A percentile compares a stretch with the other conserved stretches of the same genome.
These are phyloP conservation scores for Colletotrichum godetiae DNA, from an alignment of 2,329 filamentous ascomycete genomes.

Conservation along the genomic window DNA sequence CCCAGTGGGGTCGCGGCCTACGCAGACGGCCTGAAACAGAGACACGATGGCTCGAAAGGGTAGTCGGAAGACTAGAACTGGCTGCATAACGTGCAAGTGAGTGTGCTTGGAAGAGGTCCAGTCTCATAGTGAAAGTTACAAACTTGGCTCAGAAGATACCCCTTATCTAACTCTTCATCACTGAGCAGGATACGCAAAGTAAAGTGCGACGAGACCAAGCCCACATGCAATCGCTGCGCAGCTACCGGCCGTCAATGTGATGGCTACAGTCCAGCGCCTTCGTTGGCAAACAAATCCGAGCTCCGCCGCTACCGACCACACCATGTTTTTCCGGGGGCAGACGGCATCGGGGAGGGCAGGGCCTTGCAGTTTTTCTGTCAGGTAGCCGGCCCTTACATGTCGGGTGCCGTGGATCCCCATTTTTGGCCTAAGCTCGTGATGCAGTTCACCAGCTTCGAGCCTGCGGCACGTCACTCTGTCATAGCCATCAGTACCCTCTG, in stretches of 20 bases:
- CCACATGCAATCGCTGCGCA: conserved; percentile 62
- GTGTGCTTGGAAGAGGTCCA: background rate
- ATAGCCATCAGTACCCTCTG: conserved; percentile 37
- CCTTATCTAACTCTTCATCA: background rate
- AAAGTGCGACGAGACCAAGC: conserved; percentile 67
- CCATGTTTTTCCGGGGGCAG: background rate
- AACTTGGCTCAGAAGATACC: background rate
- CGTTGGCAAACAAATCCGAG: background rate
- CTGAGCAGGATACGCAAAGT: conserved; percentile 60
- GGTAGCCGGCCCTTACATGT: conserved; percentile 17
- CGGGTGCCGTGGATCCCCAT: conserved; percentile 24
- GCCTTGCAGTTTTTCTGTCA: conserved; percentile 21
- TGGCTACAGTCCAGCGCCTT: conserved; percentile 52
- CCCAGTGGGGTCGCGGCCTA: background rate
- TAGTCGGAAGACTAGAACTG: conserved; percentile 54
- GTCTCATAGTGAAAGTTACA: background rate
- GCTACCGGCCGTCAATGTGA: conserved; percentile 67
- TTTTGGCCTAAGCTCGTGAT: conserved; percentile 34
- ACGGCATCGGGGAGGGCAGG: conserved; percentile 1
- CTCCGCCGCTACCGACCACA: background rate
- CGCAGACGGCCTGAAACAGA: background rate
- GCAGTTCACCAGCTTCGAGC: conserved; percentile 23
- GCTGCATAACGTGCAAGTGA: conserved; percentile 67
- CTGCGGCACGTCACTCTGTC: conserved; percentile 15
- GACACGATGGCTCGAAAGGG: conserved; percentile 25